Evolutionary conservation across 768 basidiomycete genomes (phyloP).

Genomic region (Suillus americanus): DNA sequence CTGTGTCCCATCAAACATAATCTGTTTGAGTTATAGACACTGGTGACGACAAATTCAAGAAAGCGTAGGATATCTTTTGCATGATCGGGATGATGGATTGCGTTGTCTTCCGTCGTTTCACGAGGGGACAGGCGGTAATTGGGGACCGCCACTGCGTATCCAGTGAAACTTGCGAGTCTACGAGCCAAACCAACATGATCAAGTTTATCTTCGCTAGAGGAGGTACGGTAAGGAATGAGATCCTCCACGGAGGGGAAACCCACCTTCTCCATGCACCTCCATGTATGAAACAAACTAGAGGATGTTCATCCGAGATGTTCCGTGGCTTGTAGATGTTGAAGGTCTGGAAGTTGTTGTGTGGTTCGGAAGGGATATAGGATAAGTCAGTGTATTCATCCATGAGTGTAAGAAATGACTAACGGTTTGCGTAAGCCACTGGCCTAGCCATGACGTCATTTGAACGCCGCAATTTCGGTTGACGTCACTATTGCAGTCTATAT

Average conservation of each 20-base stretch:
- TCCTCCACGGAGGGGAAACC: slow-evolving; percentile 25
- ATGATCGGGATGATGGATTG: slow-evolving; percentile 68
- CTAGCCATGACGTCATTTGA: slow-evolving; percentile 9
- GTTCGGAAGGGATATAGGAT: slow-evolving; percentile 34
- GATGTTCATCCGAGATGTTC: slow-evolving; percentile 10
- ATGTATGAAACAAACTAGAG: slow-evolving; percentile 73
- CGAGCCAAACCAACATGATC: slow-evolving; percentile 56
- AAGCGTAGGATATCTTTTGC: slow-evolving; percentile 63
- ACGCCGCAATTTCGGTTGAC: slow-evolving; percentile 17
- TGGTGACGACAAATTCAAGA: slow-evolving; percentile 51
- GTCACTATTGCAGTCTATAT: slow-evolving; percentile 21
- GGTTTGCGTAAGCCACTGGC: neutral
- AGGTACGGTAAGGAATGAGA: slow-evolving; percentile 2
- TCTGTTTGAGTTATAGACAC: slow-evolving; percentile 37
- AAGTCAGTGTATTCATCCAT: slow-evolving; percentile 21
- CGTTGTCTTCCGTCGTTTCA: slow-evolving; percentile 33
- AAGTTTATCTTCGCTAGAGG: slow-evolving; percentile 67
- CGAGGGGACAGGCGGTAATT: slow-evolving; percentile 74
- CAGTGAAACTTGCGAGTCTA: slow-evolving; percentile 47
- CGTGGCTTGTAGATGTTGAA: slow-evolving; percentile 53
- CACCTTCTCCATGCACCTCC: slow-evolving; percentile 85
- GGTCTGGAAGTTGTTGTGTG: slow-evolving; percentile 35
- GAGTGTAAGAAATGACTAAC: neutral
- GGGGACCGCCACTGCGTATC: slow-evolving; percentile 63
- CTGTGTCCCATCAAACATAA: slow-evolving; percentile 76